Conservation (phyloP, 2,329 filamentous ascomycete species). For the Pseudogymnoascus sp. region DNA sequence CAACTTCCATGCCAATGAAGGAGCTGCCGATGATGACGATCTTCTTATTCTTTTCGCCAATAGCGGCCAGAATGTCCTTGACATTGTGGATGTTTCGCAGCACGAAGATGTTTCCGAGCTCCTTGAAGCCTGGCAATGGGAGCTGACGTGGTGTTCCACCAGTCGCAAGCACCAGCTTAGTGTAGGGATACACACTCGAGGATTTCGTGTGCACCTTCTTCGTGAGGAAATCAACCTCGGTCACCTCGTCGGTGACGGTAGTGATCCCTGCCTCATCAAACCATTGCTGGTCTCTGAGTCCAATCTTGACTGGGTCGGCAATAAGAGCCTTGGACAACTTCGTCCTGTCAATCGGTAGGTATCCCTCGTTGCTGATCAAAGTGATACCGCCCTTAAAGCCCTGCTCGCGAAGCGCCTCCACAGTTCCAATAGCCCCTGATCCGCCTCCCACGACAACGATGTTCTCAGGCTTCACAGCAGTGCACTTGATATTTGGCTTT, state of each 20-base stretch:
- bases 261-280: constrained; percentile 56
- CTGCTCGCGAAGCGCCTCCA: constrained; percentile 74
- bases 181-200: constrained; percentile 66
- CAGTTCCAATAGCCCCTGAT: constrained; percentile 69
- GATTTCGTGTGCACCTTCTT: constrained; percentile 68
- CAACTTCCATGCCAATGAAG: constrained; percentile 98
- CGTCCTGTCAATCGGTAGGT: constrained; percentile 82
- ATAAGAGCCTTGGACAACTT: constrained; percentile 93
- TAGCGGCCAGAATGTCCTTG: constrained; percentile 67
- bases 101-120: constrained; percentile 78
- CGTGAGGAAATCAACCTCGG: constrained; percentile 62
- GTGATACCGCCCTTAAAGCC: constrained; percentile 76
- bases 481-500: constrained; percentile 65
- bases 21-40: constrained; percentile 86
- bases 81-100: constrained; percentile 71
- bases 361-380: constrained; percentile 73
- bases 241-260: constrained; percentile 57
- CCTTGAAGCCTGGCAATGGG: constrained; percentile 77
- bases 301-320: constrained; percentile 68
- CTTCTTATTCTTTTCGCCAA: constrained; percentile 81
- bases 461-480: constrained; percentile 45
- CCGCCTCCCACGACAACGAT: constrained; percentile 86
- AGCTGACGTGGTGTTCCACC: constrained; percentile 70
- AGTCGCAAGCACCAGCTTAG: constrained; percentile 82
- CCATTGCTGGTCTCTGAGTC: constrained; percentile 68